These are phyloP conservation scores for Trichoderma koningiopsis DNA, from an alignment of 2,329 filamentous ascomycete genomes.

Conservation along the genomic window DNA sequence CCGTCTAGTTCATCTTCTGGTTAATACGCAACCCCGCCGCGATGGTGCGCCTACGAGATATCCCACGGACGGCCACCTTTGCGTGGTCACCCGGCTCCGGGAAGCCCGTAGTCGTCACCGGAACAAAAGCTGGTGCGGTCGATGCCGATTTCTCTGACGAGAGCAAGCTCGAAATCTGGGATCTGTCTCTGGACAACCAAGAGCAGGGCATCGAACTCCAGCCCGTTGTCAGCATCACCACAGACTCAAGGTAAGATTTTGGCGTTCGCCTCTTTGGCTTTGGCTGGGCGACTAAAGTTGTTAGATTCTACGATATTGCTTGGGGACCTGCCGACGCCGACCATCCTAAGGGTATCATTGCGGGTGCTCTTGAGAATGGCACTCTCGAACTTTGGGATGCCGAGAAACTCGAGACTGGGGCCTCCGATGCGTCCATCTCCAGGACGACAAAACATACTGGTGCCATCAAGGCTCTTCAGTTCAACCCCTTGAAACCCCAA, in stretches of 20 bases:
- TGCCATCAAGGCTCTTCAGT: slow-evolving; percentile 91
- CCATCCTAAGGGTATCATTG: slow-evolving; percentile 84
- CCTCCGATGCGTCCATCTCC: slow-evolving; percentile 76
- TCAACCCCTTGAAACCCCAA: slow-evolving; percentile 90
- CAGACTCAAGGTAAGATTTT: slow-evolving; percentile 76
- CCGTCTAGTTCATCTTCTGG: slow-evolving; percentile 26
- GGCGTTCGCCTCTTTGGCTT: neutral
- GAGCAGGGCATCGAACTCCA: slow-evolving; percentile 80
- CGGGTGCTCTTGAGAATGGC: slow-evolving; percentile 92
- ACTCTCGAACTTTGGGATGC: slow-evolving; percentile 94
- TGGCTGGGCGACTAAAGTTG: slow-evolving; percentile 23
- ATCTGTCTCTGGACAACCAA: slow-evolving; percentile 78
- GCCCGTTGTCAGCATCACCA: slow-evolving; percentile 79
- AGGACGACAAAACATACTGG: slow-evolving; percentile 88
- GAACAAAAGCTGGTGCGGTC: slow-evolving; percentile 91
- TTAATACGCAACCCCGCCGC: slow-evolving; percentile 39
- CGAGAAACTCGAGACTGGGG: slow-evolving; percentile 61
- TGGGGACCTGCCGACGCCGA: slow-evolving; percentile 84
- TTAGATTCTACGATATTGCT: slow-evolving; percentile 93
- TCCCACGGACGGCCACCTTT: slow-evolving; percentile 94
- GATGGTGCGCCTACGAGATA: slow-evolving; percentile 97
- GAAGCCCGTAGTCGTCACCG: slow-evolving; percentile 84
- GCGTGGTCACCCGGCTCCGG: slow-evolving; percentile 87
- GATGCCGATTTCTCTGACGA: slow-evolving; percentile 98
- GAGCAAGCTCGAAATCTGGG: slow-evolving; percentile 95